Evolutionary conservation across 1,139 yeast species (phyloP).

Genomic region (Taiozyma sp.): DNA sequence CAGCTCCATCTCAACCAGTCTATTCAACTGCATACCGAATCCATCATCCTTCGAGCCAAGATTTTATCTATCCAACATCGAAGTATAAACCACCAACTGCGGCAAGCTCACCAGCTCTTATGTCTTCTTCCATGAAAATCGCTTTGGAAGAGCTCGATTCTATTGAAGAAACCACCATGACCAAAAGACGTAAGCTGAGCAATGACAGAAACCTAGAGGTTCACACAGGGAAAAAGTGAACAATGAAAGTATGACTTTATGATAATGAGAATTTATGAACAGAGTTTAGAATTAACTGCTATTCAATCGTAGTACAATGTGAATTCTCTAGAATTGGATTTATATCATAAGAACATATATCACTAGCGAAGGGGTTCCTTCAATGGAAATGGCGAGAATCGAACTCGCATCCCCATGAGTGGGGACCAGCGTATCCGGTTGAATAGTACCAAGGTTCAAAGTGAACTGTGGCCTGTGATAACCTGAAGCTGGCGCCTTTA

Average conservation of each 20-base stretch:
- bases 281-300: background rate
- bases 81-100: background rate
- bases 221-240: background rate
- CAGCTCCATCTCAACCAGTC: background rate
- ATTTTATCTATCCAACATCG: background rate
- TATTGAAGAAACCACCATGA: background rate
- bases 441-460: background rate
- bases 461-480: background rate
- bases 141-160: background rate
- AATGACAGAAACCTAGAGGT: background rate
- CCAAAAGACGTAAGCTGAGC: background rate
- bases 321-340: background rate
- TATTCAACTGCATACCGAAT: background rate
- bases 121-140: background rate
- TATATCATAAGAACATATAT: background rate
- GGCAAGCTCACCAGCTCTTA: background rate
- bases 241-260: background rate
- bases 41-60: background rate
- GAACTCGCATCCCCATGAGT: slow-evolving; percentile 22
- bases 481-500: slow-evolving; percentile 1
- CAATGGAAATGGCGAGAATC: slow-evolving; percentile 24
- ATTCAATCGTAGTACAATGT: background rate
- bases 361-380: background rate
- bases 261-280: background rate
- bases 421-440: background rate